Evolutionary conservation across 1,139 yeast genomes (phyloP).

Genomic region (Geotrichum bryndzae): DNA sequence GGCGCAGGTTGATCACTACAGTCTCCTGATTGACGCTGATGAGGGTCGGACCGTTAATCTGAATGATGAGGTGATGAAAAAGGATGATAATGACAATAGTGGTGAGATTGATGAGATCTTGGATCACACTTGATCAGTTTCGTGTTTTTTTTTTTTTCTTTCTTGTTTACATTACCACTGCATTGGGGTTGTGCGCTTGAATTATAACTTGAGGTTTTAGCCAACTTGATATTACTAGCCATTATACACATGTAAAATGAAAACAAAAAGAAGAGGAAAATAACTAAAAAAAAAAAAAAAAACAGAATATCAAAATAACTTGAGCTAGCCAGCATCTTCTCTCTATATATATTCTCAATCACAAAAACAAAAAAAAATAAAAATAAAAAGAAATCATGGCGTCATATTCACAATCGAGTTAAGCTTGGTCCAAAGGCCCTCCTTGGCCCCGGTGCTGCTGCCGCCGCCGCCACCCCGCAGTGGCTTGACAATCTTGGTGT

Average conservation of each 20-base stretch:
- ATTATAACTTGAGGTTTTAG: not conserved
- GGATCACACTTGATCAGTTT: not conserved
- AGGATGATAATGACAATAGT: not conserved
- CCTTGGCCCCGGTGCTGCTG: conserved; percentile 3
- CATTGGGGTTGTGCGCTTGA: too few relatives aligned
- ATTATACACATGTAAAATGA: not conserved
- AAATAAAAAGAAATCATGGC: not conserved
- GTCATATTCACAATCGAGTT: conserved; percentile 16
- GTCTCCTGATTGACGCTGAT: not conserved
- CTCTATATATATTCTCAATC: not conserved
- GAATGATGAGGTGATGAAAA: not conserved
- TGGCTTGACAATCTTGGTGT: conserved; percentile 54
- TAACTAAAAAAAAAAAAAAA: not conserved
- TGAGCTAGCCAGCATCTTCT: too few relatives aligned
- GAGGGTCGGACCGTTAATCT: not conserved
- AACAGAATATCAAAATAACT: not conserved
- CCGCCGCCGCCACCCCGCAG: conserved; percentile 47
- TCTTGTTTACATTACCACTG: not conserved
- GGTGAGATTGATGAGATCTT: not conserved
- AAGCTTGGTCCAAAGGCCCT: conserved; percentile 18
- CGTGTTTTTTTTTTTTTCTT: not conserved
- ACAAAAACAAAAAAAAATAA: not conserved
- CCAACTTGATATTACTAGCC: not conserved
- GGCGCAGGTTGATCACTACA: not conserved
- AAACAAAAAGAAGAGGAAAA: not conserved